Evolutionary conservation across 2,329 filamentous ascomycete genomes (phyloP).

Genomic region (Corniculantispora saksenae): DNA sequence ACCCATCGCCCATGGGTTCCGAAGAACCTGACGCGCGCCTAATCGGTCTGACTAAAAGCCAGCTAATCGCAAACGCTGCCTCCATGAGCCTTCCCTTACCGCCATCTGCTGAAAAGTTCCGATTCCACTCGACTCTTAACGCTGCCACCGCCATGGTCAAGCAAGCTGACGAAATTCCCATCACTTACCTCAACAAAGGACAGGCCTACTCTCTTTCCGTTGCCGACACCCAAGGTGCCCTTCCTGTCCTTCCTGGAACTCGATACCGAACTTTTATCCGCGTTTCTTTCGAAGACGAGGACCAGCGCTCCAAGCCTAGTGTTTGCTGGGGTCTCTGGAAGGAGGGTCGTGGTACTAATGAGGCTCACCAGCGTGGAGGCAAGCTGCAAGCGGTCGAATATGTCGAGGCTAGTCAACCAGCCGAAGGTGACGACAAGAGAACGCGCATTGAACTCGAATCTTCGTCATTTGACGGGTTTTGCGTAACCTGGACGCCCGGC

Average conservation of each 20-base stretch:
- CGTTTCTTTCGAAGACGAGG: conserved; percentile 96
- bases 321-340: conserved; percentile 92
- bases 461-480: conserved; percentile 91
- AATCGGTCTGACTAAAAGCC: conserved; percentile 48
- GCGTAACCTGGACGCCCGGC: conserved; percentile 81
- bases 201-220: conserved; percentile 90
- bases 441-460: conserved; percentile 70
- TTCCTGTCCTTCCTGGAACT: conserved; percentile 59
- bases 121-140: conserved; percentile 86
- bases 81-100: conserved; percentile 50
- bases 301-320: conserved; percentile 80
- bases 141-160: conserved; percentile 97
- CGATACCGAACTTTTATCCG: conserved; percentile 88
- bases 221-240: conserved; percentile 69
- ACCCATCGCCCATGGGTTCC: conserved; percentile 66
- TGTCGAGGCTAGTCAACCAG: conserved; percentile 66
- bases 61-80: conserved; percentile 60
- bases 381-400: conserved; percentile 94
- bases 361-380: conserved; percentile 90
- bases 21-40: conserved; percentile 49
- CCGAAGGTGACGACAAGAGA: conserved; percentile 64
- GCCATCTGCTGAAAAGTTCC: conserved; percentile 69
- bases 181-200: conserved; percentile 98
- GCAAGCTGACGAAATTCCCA: conserved; percentile 83
- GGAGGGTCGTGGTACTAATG: conserved; percentile 90